These are phyloP conservation scores for Fragaria ananassa DNA, from an alignment of 306 rosid genomes.

Conservation along the genomic window DNA sequence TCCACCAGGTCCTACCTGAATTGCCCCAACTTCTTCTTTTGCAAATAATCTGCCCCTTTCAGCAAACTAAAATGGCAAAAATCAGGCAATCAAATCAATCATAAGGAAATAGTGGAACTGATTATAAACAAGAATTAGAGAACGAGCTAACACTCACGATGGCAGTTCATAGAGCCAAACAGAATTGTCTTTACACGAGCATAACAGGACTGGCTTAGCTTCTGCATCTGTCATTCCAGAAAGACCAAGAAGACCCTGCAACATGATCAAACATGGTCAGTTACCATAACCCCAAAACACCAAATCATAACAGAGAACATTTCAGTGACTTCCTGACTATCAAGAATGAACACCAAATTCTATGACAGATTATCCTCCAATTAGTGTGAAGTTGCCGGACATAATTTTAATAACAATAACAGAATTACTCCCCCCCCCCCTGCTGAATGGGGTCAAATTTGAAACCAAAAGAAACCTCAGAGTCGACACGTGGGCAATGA, in stretches of 20 bases:
- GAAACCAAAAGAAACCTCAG: neutral
- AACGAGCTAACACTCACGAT: constrained; percentile 30
- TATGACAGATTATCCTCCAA: neutral
- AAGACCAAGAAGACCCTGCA: constrained; percentile 39
- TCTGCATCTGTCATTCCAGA: constrained; percentile 32
- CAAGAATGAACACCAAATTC: neutral
- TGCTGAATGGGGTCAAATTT: neutral
- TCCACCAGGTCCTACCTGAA: constrained; percentile 33
- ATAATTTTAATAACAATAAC: neutral
- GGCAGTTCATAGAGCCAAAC: constrained; percentile 47
- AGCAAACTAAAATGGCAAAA: constrained; percentile 22
- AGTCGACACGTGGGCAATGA: neutral
- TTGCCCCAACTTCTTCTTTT: constrained; percentile 17
- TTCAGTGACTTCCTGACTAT: neutral
- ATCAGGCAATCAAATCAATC: neutral
- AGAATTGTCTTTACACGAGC: constrained; percentile 36
- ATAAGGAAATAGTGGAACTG: too few species aligned
- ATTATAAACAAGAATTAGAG: neutral
- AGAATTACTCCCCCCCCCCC: too few species aligned
- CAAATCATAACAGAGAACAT: neutral
- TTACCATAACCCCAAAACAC: neutral
- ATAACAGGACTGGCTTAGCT: constrained; percentile 29
- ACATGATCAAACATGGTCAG: neutral
- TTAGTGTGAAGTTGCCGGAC: neutral
- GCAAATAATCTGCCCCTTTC: constrained; percentile 42